Percentiles rank a stretch among this genome's conserved stretches.
These are phyloP conservation scores for Amanita fuliginea DNA, from an alignment of 768 basidiomycete genomes.

Conservation along the genomic window DNA sequence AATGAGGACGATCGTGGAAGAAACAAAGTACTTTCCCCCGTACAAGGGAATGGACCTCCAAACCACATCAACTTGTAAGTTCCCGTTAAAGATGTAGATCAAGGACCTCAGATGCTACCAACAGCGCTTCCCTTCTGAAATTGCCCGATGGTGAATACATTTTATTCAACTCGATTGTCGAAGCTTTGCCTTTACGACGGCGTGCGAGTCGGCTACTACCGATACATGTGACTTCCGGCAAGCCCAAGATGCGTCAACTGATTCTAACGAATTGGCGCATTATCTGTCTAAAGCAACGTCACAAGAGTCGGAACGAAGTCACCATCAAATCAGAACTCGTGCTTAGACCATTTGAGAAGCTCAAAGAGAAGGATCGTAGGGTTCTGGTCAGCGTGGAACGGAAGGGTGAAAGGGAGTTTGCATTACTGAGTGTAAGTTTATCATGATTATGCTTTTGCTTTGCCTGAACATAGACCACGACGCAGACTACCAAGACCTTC, in stretches of 20 bases:
- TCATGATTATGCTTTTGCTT: neutral
- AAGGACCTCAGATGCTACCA: neutral
- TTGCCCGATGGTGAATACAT: conserved; percentile 32
- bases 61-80: conserved; percentile 33
- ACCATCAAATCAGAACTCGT: conserved; percentile 42
- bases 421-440: conserved; percentile 43
- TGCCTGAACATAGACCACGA: neutral
- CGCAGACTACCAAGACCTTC: conserved; percentile 35
- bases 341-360: conserved; percentile 23
- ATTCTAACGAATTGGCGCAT: conserved; percentile 47
- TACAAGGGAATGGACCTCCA: conserved; percentile 36
- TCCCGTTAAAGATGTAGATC: neutral
- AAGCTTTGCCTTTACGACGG: conserved; percentile 39
- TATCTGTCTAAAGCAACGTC: conserved; percentile 42
- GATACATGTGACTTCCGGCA: conserved; percentile 35
- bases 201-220: conserved; percentile 47
- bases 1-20: conserved; percentile 35
- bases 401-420: conserved; percentile 49
- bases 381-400: conserved; percentile 36
- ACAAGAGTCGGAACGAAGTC: conserved; percentile 20
- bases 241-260: conserved; percentile 41
- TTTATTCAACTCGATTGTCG: conserved; percentile 41
- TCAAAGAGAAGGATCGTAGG: conserved; percentile 29
- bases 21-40: conserved; percentile 40
- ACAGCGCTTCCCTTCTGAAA: conserved; percentile 25